Evolutionary conservation across 192 early-diverging fungal genomes (phyloP), one percentile per base, ranked within the genome.

Genomic region (Gonapodya prolifera): DNA sequence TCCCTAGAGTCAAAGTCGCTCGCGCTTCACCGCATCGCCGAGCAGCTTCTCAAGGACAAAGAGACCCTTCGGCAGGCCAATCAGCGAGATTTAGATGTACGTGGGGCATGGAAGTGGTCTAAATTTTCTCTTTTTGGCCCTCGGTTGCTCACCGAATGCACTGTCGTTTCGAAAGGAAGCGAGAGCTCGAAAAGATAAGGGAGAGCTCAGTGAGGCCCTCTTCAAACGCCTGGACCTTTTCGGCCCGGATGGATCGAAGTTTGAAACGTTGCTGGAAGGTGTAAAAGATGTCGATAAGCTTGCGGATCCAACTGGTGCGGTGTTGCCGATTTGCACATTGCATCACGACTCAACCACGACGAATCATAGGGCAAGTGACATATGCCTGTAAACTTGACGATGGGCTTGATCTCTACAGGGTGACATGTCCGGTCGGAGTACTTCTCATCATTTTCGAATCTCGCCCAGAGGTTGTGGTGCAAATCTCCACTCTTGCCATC

Each of bases 361-460:
- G 75, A 36, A 17, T 1, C 61, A 18, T 33, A 85, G 83, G 81
- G 16, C 87, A 92, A 76, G 89, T 96, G 17, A 90, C 91, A 0
- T 78, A 92, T 45, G 93, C 95, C 8, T 90, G 87, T 30, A 85
- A 88, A 75, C 84, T 99, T 35, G 96, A 96, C 82, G 80, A 87
- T 30, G 93, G 87, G 36, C 88, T 99, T 71, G 92, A 95, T 70
- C 82, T 99, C 34, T 99, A 94, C 84, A 87, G 94, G 13, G 94
- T 99, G 1, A 90, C 90, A 0, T 94, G 92, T 73, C 96, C 98
- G 34, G 94, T 99, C 18, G 98, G 98, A 30, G 95, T 97, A 18
- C 86, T 97, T 33, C 85, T 99, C 83, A 95, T 96, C 69, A 99
- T 99, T 70, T 99, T 99, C 77, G 98, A 99, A 86, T 95, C 98